phyloP scores from a whole-genome alignment of 2,329 filamentous ascomycete genomes.

The Stromatinia cepivora region DNA sequence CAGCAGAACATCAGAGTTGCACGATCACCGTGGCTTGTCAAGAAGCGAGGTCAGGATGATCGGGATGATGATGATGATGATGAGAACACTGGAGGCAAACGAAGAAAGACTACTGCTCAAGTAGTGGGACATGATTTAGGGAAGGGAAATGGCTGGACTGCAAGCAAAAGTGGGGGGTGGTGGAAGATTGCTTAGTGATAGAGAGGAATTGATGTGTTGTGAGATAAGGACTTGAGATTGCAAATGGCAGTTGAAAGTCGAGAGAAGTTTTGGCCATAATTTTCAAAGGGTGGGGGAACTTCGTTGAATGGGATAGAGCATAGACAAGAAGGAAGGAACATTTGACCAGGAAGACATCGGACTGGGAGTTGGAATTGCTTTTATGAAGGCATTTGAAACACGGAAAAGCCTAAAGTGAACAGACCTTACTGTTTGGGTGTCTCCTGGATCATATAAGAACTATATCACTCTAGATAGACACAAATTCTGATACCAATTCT shows the following conservation, averaged over 20 bases:
- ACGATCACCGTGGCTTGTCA: neutral
- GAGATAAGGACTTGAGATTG: neutral
- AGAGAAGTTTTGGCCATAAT: neutral
- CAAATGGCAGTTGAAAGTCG: neutral
- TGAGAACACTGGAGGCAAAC: neutral
- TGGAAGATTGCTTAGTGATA: neutral
- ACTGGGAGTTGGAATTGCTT: neutral
- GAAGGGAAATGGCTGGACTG: no score
- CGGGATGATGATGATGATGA: neutral
- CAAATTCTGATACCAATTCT: neutral
- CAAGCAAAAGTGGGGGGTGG: neutral
- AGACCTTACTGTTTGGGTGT: neutral
- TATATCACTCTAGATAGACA: neutral
- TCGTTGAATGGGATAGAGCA: neutral
- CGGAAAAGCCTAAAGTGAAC: neutral
- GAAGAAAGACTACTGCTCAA: neutral
- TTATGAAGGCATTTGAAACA: neutral
- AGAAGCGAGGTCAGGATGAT: neutral
- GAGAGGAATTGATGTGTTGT: neutral
- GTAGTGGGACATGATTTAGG: neutral
- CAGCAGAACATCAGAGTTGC: neutral
- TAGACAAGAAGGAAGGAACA: neutral
- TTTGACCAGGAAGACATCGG: no score
- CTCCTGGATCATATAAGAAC: neutral
- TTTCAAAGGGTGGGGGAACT: neutral